Base-by-base conservation (phyloP, 768 basidiomycete genomes). In the Boletus tylopilopsis region DNA sequence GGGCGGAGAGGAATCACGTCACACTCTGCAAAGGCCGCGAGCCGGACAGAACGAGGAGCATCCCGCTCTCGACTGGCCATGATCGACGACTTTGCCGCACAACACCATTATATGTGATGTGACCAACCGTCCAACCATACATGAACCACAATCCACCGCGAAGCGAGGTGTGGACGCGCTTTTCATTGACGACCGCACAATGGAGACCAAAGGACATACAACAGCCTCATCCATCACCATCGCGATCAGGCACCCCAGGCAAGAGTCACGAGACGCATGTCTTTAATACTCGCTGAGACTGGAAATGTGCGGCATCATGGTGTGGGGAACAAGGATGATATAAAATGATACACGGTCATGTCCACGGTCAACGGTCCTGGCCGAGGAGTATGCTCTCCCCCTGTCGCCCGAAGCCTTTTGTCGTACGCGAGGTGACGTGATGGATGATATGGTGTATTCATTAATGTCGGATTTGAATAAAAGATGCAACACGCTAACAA, bases 241-340 rank as follows among this genome's bases (percentile, higher is more conserved):
- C 50, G 30, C 55, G 16, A 62, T 59, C 53, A 61, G 46, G 44
- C 39, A 55, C 39, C 15, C 32, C 32, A 34, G 29, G 25, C 32
- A 11, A 25, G 40, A 32, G 32, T 41, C 16, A 12, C 24, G 12
- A 15, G 18, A 21, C 25, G 22, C 43, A 37, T 60, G 40, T 40
- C 39, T 48, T 45, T 44, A 24, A 46, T 48, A 39, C 41, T 38
- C 19, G 36, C n/a, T n/a, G n/a, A n/a, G n/a, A n/a, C n/a, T n/a
- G n/a, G n/a, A n/a, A n/a, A n/a, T n/a, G n/a, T n/a, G n/a, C n/a
- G n/a, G n/a, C n/a, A n/a, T n/a, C n/a, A n/a, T n/a, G n/a, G n/a
- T n/a, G n/a, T n/a, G n/a, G n/a, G n/a, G n/a, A n/a, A n/a, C n/a
- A n/a, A n/a, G n/a, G n/a, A n/a, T n/a, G n/a, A n/a, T n/a, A n/a